These are phyloP conservation scores for Glarea lozoyensis DNA, from an alignment of 495 filamentous ascomycete genomes.

Conservation along the genomic window DNA sequence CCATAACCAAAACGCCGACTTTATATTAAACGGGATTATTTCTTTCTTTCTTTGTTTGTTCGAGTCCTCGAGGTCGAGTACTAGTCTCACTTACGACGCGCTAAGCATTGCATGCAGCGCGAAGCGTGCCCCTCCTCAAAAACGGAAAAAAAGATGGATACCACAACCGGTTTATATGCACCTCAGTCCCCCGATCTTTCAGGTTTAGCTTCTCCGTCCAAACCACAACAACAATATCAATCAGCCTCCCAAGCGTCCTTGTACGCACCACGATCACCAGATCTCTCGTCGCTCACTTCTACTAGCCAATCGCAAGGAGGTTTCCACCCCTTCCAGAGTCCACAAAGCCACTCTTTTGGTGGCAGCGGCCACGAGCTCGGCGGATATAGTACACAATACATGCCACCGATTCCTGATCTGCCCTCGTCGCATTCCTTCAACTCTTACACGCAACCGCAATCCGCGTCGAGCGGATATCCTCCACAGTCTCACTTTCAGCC, in stretches of 20 bases:
- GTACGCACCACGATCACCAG: constrained; percentile 20
- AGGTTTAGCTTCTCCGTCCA: constrained; percentile 27
- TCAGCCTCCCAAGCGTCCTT: constrained; percentile 1
- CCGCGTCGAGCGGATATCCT: constrained; percentile 7
- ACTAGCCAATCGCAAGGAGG: constrained; percentile 1
- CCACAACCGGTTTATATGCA: constrained; percentile 32
- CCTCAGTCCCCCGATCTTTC: constrained; percentile 49
- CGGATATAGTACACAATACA: constrained; percentile 12
- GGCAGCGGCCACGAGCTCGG: not conserved
- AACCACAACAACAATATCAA: constrained; percentile 5
- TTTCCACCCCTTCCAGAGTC: constrained; percentile 6
- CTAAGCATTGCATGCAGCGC: constrained; percentile 21
- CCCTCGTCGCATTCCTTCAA: constrained; percentile 18
- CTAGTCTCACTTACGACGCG: too few relatives aligned
- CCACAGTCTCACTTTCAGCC: constrained; percentile 5
- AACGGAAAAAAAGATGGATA: constrained; percentile 2
- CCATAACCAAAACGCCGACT: too few relatives aligned
- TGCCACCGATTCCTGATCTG: constrained; percentile 19
- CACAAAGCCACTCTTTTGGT: not conserved
- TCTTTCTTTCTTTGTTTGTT: too few relatives aligned
- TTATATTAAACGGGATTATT: too few relatives aligned
- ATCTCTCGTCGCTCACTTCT: constrained; percentile 11
- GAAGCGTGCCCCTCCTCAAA: not conserved
- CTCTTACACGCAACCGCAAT: constrained; percentile 15
- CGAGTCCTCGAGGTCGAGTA: too few relatives aligned